Evolutionary conservation across 805 yeast species (phyloP).

Genomic region (Wickerhamiella domercqiae): DNA sequence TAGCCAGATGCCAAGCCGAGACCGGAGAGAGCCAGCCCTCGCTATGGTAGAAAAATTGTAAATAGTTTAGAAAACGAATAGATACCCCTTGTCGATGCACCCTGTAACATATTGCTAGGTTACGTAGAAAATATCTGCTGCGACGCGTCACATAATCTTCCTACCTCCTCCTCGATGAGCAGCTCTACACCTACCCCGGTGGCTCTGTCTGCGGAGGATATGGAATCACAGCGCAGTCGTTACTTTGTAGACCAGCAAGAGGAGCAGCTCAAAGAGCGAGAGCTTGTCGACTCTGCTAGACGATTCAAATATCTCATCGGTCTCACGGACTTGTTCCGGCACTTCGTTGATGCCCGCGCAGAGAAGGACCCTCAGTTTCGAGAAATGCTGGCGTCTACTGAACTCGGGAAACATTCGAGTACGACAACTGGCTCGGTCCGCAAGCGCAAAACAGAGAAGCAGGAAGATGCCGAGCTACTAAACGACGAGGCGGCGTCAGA

Average conservation of each 20-base stretch:
- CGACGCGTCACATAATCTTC: too few relatives aligned
- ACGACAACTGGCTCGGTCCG: constrained; percentile 28
- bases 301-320: constrained; percentile 71
- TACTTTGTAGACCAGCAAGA: constrained; percentile 21
- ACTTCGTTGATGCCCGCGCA: constrained; percentile 70
- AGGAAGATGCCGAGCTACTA: constrained; percentile 85
- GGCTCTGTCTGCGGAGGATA: constrained; percentile 9
- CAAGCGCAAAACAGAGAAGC: constrained; percentile 81
- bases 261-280: constrained; percentile 15
- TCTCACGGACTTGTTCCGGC: constrained; percentile 72
- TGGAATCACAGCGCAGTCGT: constrained; percentile 16
- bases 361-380: constrained; percentile 56
- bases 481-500: constrained; percentile 64
- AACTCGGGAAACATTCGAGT: constrained; percentile 6
- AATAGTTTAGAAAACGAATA: too few relatives aligned
- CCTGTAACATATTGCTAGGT: too few relatives aligned
- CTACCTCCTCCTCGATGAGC: too few relatives aligned
- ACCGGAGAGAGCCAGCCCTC: too few relatives aligned
- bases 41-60: too few relatives aligned
- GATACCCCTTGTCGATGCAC: too few relatives aligned
- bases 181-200: constrained; percentile 35
- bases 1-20: too few relatives aligned
- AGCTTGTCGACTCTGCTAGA: constrained; percentile 49
- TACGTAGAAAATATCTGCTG: too few relatives aligned
- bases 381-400: constrained; percentile 21